phyloP scores from a whole-genome alignment of 495 filamentous ascomycete species.

The Cercophora samala region DNA sequence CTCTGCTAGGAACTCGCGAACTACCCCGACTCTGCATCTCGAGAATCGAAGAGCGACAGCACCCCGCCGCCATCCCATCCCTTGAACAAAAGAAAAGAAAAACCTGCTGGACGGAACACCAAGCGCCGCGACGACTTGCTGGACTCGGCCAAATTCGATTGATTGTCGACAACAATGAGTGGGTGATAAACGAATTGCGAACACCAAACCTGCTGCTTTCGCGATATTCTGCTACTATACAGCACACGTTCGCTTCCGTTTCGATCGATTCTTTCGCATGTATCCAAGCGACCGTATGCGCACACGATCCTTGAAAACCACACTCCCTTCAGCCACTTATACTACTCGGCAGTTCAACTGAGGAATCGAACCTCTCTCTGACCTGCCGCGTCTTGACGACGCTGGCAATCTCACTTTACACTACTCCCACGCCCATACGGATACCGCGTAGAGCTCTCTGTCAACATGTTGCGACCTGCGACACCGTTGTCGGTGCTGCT shows the following conservation, averaged over 20 bases:
- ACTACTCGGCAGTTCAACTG: constrained; percentile 2
- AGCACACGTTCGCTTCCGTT: constrained; percentile 18
- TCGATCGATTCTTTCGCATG: constrained; percentile 20
- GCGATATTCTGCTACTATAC: not conserved
- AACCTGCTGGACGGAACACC: constrained; percentile 1
- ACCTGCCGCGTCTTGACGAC: constrained; percentile 35
- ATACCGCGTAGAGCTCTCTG: not conserved
- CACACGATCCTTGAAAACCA: not conserved
- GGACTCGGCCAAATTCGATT: not conserved
- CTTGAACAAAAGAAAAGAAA: not conserved
- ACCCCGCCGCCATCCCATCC: constrained; percentile 1
- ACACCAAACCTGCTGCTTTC: not conserved
- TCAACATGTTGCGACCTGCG: constrained; percentile 74
- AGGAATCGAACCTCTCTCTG: constrained; percentile 17
- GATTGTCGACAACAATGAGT: constrained; percentile 4
- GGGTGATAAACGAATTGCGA: not conserved
- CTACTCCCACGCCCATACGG: constrained; percentile 2
- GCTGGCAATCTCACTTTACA: constrained; percentile 24
- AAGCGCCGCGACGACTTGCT: not conserved
- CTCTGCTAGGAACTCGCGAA: constrained; percentile 16
- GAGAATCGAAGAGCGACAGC: not conserved
- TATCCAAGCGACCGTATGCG: constrained; percentile 3
- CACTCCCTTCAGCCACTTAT: constrained; percentile 1
- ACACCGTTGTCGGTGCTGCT: constrained; percentile 87
- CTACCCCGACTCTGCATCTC: not conserved